Percentiles rank a stretch among this genome's conserved stretches.
Evolutionary conservation across 176 grass and related monocot genomes (phyloP).

Genomic region (Elaeis guineensis): DNA sequence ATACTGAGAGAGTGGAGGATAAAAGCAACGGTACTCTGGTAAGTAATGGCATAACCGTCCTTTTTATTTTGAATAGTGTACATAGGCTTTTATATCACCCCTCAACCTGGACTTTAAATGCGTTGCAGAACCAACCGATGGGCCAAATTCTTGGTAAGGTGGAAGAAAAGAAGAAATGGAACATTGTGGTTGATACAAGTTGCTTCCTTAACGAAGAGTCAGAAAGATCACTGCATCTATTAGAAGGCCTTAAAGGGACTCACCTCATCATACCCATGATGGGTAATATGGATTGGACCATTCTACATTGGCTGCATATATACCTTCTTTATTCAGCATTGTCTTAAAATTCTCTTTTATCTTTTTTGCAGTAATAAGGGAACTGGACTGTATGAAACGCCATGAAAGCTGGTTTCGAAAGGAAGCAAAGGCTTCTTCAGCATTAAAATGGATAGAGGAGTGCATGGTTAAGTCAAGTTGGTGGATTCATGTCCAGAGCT

Average conservation of each 20-base stretch:
- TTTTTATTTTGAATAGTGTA: too few relatives aligned
- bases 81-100: neutral
- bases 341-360: neutral
- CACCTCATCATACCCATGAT: conserved; percentile 64
- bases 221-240: conserved; percentile 47
- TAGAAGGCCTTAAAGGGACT: conserved; percentile 82
- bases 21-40: conserved; percentile 21
- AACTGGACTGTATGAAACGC: conserved; percentile 75
- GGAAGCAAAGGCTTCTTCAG: conserved; percentile 54
- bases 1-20: conserved; percentile 30
- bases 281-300: conserved; percentile 32
- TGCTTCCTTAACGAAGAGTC: conserved; percentile 74
- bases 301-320: neutral
- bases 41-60: conserved; percentile 23
- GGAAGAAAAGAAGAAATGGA: conserved; percentile 62
- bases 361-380: conserved; percentile 62
- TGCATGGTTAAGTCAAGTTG: conserved; percentile 62
- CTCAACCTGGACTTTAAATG: neutral
- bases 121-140: neutral
- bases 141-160: neutral
- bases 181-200: conserved; percentile 65
- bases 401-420: conserved; percentile 47
- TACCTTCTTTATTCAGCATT: conserved; percentile 6
- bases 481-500: conserved; percentile 90
- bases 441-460: conserved; percentile 72